Conservation (phyloP, 1,284 basidiomycete species). For the Xerocomus minutiporus region DNA sequence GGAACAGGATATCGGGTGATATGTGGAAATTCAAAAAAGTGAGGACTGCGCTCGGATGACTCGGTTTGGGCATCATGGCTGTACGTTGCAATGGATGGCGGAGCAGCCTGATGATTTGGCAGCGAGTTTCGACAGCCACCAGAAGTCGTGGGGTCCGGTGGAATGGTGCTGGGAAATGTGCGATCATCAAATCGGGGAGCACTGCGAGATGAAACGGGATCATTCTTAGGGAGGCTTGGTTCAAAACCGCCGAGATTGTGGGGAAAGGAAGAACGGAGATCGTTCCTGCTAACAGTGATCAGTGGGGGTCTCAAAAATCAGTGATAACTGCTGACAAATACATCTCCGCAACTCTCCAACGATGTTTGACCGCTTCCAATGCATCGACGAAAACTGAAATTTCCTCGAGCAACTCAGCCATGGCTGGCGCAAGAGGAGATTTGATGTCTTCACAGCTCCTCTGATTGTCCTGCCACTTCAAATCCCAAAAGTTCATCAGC, state of each 20-base stretch:
- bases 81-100: conserved; percentile 11
- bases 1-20: conserved; percentile 29
- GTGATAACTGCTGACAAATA: conserved; percentile 39
- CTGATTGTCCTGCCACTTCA: conserved; percentile 41
- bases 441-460: conserved; percentile 35
- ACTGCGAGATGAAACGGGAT: conserved; percentile 6
- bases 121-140: conserved; percentile 13
- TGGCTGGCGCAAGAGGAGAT: conserved; percentile 35
- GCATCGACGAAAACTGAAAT: conserved; percentile 38
- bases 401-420: conserved; percentile 41
- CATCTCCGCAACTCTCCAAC: conserved; percentile 42
- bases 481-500: conserved; percentile 46
- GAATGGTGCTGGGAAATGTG: conserved; percentile 6
- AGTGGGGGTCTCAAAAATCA: conserved; percentile 1
- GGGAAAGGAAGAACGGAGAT: conserved; percentile 29
- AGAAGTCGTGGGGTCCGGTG: conserved; percentile 13
- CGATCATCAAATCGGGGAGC: conserved; percentile 9
- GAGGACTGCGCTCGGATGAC: conserved; percentile 12
- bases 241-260: conserved; percentile 27
- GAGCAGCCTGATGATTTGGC: conserved; percentile 13
- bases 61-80: conserved; percentile 10
- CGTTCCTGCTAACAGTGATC: conserved; percentile 18
- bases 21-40: conserved; percentile 30
- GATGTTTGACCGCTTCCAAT: conserved; percentile 37
- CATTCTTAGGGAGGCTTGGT: conserved; percentile 14